Conservation (phyloP, 179 eudicot species). For the Corrigiola litoralis region DNA sequence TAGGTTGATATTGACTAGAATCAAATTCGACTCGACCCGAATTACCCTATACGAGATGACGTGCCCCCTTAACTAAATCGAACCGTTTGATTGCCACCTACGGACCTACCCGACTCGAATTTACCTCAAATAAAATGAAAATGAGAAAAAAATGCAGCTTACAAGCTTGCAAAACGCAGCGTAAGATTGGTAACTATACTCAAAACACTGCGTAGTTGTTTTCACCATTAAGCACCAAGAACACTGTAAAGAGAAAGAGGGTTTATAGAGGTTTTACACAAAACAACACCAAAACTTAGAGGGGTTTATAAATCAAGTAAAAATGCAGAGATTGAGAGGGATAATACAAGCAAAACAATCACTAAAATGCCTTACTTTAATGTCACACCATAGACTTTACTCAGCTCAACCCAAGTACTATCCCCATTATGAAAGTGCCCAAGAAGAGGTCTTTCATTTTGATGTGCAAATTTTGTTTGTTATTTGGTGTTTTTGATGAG, state of each 20-base stretch:
- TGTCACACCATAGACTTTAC: constrained; percentile 30
- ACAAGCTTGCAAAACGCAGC: background rate
- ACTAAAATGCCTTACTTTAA: constrained; percentile 29
- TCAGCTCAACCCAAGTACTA: constrained; percentile 53
- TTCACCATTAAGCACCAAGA: too few relatives aligned
- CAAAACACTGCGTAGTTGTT: too few relatives aligned
- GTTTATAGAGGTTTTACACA: too few relatives aligned
- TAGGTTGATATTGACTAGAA: too few relatives aligned
- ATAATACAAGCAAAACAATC: constrained; percentile 30
- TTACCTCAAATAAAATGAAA: background rate
- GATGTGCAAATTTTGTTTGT: background rate
- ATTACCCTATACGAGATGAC: too few relatives aligned
- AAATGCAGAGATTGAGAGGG: constrained; percentile 63
- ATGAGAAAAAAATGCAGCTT: background rate
- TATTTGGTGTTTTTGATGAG: background rate
- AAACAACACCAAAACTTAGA: background rate
- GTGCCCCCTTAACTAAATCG: too few relatives aligned
- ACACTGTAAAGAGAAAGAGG: too few relatives aligned
- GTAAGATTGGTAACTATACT: background rate
- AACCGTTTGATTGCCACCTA: too few relatives aligned
- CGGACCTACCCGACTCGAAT: too few relatives aligned
- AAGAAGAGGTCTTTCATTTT: constrained; percentile 49
- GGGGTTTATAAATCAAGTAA: background rate
- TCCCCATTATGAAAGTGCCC: constrained; percentile 40
- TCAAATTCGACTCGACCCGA: too few relatives aligned